phyloP scores from a whole-genome alignment of 805 yeast genomes.

The Kluyveromyces siamensis region DNA sequence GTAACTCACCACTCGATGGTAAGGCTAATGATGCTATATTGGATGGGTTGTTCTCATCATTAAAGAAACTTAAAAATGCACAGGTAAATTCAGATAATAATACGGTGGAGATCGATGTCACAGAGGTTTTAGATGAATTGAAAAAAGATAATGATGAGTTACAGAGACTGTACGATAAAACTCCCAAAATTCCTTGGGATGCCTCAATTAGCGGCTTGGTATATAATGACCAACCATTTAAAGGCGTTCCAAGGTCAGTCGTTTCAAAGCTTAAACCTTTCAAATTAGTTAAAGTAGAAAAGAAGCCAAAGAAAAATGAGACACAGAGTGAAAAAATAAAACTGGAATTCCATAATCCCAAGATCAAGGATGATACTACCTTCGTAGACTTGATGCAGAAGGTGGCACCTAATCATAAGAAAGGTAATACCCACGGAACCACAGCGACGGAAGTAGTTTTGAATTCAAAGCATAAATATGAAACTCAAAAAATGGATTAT shows the following conservation, averaged over 20 bases:
- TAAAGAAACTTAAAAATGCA: slow-evolving; percentile 13
- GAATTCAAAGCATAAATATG: slow-evolving; percentile 9
- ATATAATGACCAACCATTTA: slow-evolving; percentile 27
- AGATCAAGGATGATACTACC: slow-evolving; percentile 24
- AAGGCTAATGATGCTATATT: slow-evolving; percentile 6
- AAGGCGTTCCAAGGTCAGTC: slow-evolving; percentile 30
- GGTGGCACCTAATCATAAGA: background rate
- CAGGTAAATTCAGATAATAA: slow-evolving; percentile 6
- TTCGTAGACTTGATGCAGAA: slow-evolving; percentile 16
- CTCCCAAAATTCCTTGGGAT: slow-evolving; percentile 32
- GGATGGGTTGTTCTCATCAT: slow-evolving; percentile 15
- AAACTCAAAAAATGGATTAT: slow-evolving; percentile 10
- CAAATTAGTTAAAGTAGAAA: slow-evolving; percentile 48
- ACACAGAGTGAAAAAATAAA: slow-evolving; percentile 50
- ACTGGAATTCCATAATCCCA: slow-evolving; percentile 26
- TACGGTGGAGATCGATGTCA: slow-evolving; percentile 10
- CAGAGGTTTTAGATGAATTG: slow-evolving; percentile 14
- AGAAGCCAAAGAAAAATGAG: slow-evolving; percentile 74
- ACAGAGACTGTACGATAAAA: slow-evolving; percentile 7
- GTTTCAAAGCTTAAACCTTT: slow-evolving; percentile 31
- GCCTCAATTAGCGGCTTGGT: slow-evolving; percentile 31
- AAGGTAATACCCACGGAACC: background rate
- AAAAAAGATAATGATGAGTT: slow-evolving; percentile 9
- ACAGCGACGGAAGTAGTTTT: slow-evolving; percentile 3
- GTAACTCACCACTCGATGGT: slow-evolving; percentile 22